Percentiles rank a stretch among this genome's conserved stretches.
phyloP scores from a whole-genome alignment of 2,329 filamentous ascomycete species.

The Hymenoscyphus occultus region DNA sequence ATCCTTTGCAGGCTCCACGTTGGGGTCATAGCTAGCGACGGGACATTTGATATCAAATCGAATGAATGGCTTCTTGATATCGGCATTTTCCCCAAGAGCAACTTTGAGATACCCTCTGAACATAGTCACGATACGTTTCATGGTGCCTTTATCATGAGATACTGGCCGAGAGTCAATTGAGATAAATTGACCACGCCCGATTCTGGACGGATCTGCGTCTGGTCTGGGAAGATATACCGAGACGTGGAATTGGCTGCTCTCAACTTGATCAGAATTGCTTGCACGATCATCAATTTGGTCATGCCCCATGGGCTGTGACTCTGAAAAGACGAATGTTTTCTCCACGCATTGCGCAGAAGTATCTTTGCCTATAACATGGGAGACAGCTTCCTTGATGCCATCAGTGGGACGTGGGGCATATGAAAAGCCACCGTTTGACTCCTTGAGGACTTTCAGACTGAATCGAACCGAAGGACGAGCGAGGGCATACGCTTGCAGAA shows the following conservation, averaged over 20 bases:
- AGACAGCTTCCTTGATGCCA: constrained; percentile 54
- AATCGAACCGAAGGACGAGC: constrained; percentile 62
- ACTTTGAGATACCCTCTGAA: constrained; percentile 51
- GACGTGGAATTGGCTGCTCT: constrained; percentile 42
- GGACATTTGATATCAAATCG: constrained; percentile 62
- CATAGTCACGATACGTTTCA: constrained; percentile 55
- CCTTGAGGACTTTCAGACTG: constrained; percentile 56
- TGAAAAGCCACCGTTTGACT: constrained; percentile 52
- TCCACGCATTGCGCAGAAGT: constrained; percentile 54
- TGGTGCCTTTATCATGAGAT: constrained; percentile 49
- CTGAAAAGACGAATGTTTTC: constrained; percentile 23
- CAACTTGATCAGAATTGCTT: neutral
- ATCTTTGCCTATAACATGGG: constrained; percentile 60
- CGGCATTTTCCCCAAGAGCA: constrained; percentile 26
- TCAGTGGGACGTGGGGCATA: constrained; percentile 56
- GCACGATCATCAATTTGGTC: neutral
- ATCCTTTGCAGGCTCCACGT: constrained; percentile 69
- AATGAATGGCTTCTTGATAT: constrained; percentile 56
- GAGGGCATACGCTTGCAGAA: constrained; percentile 64
- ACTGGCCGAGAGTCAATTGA: constrained; percentile 69
- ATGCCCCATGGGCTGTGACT: constrained; percentile 15
- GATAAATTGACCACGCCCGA: constrained; percentile 56
- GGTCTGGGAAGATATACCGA: constrained; percentile 57
- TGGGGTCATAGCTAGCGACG: constrained; percentile 63
- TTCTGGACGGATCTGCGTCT: constrained; percentile 43